Percentiles rank a stretch among this genome's conserved stretches.
Conservation (phyloP, 345 rosid species). For the Theobroma cacao region DNA sequence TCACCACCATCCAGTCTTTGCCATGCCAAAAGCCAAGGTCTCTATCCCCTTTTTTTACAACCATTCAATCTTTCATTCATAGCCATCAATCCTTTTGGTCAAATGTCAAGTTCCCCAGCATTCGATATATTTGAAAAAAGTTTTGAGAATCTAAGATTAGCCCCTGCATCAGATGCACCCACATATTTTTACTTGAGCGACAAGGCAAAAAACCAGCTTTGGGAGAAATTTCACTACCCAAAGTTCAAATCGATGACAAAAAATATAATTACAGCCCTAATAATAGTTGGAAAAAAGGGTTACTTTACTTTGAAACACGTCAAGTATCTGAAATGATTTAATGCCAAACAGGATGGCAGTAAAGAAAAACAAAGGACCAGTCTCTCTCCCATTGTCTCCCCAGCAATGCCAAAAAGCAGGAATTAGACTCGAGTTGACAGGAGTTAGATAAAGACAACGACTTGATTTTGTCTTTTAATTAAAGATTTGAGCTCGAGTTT, state of each 20-base stretch:
- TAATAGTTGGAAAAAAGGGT: not conserved
- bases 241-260: not conserved
- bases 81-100: constrained; percentile 27
- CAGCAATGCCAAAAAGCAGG: not conserved
- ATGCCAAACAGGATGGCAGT: not conserved
- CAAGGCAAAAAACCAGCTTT: not conserved
- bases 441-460: not conserved
- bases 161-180: not conserved
- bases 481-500: not conserved
- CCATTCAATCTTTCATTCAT: constrained; percentile 13
- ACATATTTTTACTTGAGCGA: not conserved
- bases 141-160: constrained; percentile 2
- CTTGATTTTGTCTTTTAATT: not conserved
- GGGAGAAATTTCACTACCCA: not conserved
- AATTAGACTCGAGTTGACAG: not conserved
- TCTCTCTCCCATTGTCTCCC: not conserved
- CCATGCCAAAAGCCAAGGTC: constrained; percentile 14
- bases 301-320: not conserved
- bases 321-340: not conserved
- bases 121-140: not conserved
- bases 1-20: constrained; percentile 15
- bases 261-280: not conserved
- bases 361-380: not conserved
- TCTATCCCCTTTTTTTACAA: not conserved
- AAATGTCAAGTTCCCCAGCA: constrained; percentile 9